A percentile compares a stretch with the other conserved stretches of the same genome.
phyloP scores from a whole-genome alignment of 345 rosid species.

The sweet orange (Citrus sinensis) region DNA sequence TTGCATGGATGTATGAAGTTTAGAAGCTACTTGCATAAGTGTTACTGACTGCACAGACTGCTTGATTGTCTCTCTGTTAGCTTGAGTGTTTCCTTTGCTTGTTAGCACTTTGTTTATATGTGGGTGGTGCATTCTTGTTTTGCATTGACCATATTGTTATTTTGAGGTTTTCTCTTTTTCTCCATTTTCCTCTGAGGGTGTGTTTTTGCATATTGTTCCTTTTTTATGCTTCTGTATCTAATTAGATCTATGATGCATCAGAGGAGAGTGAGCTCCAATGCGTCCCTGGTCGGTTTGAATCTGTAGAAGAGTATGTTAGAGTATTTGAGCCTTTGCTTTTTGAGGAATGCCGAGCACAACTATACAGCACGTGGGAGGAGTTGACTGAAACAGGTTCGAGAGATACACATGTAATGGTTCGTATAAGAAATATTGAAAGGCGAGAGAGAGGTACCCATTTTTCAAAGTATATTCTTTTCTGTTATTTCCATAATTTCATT shows the following conservation, averaged over 20 bases:
- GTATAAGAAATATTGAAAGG: conserved; percentile 76
- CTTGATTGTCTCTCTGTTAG: background rate
- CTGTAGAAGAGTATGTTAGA: conserved; percentile 81
- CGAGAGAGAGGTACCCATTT: conserved; percentile 86
- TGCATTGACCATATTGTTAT: background rate
- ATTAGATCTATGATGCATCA: conserved; percentile 29
- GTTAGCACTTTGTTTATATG: background rate
- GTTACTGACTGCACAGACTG: background rate
- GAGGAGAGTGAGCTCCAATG: conserved; percentile 89
- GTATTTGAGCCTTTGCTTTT: conserved; percentile 99
- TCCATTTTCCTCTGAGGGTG: background rate
- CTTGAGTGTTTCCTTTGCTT: background rate
- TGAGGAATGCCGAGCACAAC: conserved; percentile 99
- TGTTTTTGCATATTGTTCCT: background rate
- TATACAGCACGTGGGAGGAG: conserved; percentile 96
- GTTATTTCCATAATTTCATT: background rate
- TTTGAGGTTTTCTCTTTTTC: background rate
- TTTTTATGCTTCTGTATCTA: background rate
- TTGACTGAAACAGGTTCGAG: conserved; percentile 55
- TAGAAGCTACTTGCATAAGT: background rate
- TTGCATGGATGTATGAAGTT: background rate
- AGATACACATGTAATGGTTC: conserved; percentile 66
- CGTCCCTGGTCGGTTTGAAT: conserved; percentile 92
- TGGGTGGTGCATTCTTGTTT: background rate
- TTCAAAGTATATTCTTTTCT: background rate